Conservation (phyloP, 2,329 filamentous ascomycete genomes). For the Corniculantispora saksenae region DNA sequence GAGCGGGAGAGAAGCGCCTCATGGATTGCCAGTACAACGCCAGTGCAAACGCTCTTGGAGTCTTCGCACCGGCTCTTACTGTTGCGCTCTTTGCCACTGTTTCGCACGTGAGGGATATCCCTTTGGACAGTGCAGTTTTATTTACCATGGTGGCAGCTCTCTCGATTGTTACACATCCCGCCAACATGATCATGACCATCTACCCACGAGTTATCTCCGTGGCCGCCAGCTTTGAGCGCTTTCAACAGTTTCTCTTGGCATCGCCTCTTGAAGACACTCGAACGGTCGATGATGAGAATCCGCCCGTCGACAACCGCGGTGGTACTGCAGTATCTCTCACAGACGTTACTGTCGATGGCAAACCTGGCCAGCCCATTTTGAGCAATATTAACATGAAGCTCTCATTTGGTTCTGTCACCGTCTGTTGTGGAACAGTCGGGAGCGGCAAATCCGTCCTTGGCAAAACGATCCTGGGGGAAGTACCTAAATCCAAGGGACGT, state of each 20-base stretch:
- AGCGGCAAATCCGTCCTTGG: constrained; percentile 18
- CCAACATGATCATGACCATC: constrained; percentile 26
- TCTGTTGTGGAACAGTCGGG: constrained; percentile 17
- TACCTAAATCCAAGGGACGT: background rate
- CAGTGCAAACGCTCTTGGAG: constrained; percentile 13
- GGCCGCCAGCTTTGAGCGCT: constrained; percentile 14
- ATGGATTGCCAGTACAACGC: constrained; percentile 18
- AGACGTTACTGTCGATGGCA: constrained; percentile 3
- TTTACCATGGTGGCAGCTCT: constrained; percentile 17
- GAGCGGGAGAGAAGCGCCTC: constrained; percentile 1
- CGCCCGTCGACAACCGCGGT: background rate
- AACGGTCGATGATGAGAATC: background rate
- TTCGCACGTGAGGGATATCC: background rate
- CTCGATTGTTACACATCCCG: constrained; percentile 21
- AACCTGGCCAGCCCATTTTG: background rate
- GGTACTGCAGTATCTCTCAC: background rate
- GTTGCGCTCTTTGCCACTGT: constrained; percentile 11
- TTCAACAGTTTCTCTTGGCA: constrained; percentile 12
- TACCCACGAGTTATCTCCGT: constrained; percentile 16
- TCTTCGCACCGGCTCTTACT: constrained; percentile 17
- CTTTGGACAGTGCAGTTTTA: constrained; percentile 10
- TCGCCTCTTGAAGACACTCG: constrained; percentile 1
- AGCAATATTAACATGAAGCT: constrained; percentile 1
- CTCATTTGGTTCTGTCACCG: background rate
- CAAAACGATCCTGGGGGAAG: constrained; percentile 7